phyloP scores from a whole-genome alignment of 768 basidiomycete species.

The Pilatotrama ljubarskyi region DNA sequence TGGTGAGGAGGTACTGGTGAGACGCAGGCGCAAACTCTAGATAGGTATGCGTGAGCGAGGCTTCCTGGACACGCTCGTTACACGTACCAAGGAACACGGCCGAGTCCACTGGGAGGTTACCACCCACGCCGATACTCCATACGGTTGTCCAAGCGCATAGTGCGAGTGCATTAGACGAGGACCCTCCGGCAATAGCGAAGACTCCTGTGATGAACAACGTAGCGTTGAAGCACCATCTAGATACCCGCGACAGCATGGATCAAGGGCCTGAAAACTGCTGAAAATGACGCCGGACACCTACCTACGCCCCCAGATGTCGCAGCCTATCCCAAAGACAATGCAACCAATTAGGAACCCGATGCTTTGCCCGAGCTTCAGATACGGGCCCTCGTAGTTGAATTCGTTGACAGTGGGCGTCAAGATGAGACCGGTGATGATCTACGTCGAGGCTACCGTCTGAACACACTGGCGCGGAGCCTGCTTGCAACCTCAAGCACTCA shows the following conservation, averaged over 20 bases:
- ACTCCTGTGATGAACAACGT: slow-evolving; percentile 66
- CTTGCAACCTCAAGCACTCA: slow-evolving; percentile 31
- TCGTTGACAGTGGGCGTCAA: slow-evolving; percentile 63
- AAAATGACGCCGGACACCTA: slow-evolving; percentile 25
- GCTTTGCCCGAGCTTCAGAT: slow-evolving; percentile 69
- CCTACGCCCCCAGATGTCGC: slow-evolving; percentile 73
- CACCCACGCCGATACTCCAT: slow-evolving; percentile 73
- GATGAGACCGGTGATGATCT: slow-evolving; percentile 68
- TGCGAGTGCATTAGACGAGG: slow-evolving; percentile 50
- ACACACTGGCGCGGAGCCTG: background rate
- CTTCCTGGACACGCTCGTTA: background rate
- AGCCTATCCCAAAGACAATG: slow-evolving; percentile 65
- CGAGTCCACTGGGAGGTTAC: slow-evolving; percentile 74
- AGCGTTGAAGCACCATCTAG: slow-evolving; percentile 63
- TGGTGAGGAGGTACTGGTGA: slow-evolving; percentile 74
- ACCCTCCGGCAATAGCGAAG: slow-evolving; percentile 67
- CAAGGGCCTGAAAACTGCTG: no score
- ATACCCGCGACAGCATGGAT: no score
- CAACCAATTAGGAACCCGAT: slow-evolving; percentile 74
- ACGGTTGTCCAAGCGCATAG: slow-evolving; percentile 54
- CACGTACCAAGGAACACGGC: slow-evolving; percentile 69
- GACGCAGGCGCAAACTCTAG: slow-evolving; percentile 68
- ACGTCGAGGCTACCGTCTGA: no score
- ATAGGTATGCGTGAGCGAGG: background rate
- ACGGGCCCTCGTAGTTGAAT: slow-evolving; percentile 60